Conservation (phyloP, 345 rosid genomes). For the Aethionema arabicum region DNA sequence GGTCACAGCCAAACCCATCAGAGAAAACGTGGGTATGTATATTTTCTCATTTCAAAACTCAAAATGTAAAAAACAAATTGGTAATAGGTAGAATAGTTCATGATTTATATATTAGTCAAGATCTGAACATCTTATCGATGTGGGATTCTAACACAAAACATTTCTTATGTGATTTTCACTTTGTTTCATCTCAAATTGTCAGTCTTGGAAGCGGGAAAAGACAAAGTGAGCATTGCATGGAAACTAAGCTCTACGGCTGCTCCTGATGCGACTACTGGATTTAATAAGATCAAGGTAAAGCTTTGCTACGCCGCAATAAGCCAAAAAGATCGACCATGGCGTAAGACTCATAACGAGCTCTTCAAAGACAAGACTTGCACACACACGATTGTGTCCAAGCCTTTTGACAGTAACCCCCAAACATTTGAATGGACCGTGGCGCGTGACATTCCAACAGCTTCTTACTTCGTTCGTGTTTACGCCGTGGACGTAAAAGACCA, state of each 20-base stretch:
- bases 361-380: conserved; percentile 44
- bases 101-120: too few species aligned
- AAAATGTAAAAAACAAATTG: too few species aligned
- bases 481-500: conserved; percentile 25
- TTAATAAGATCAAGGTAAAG: conserved; percentile 29
- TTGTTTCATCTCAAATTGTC: neutral
- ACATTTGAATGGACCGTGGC: conserved; percentile 27
- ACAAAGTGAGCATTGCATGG: conserved; percentile 32
- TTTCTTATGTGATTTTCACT: neutral
- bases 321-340: conserved; percentile 43
- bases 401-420: conserved; percentile 28
- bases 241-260: conserved; percentile 28
- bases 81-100: too few species aligned
- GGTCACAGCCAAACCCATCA: conserved; percentile 42
- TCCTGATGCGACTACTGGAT: conserved; percentile 2
- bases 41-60: too few species aligned
- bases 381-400: conserved; percentile 33
- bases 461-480: conserved; percentile 41
- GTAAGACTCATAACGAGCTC: conserved; percentile 37
- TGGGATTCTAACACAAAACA: too few species aligned
- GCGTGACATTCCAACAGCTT: conserved; percentile 39
- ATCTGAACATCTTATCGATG: too few species aligned
- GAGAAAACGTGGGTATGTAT: conserved; percentile 44
- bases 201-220: conserved; percentile 34
- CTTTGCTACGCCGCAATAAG: conserved; percentile 43